Evolutionary conservation across 2,329 filamentous ascomycete genomes (phyloP), one percentile per base, ranked within the genome.

Genomic region (Colletotrichum truncatum): DNA sequence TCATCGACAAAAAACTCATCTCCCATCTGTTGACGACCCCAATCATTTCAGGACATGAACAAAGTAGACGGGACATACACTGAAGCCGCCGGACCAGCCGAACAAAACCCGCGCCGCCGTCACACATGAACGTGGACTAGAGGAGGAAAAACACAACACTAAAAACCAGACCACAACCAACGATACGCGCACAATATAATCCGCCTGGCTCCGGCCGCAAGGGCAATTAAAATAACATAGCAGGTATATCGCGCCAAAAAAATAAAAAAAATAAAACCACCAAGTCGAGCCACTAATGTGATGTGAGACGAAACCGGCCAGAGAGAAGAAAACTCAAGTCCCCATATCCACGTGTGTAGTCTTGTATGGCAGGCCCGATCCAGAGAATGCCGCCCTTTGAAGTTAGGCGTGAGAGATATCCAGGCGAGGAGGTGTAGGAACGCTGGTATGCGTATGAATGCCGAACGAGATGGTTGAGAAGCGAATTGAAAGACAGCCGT

Each of bases 61-160:
- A 21, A 52, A 51, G 36, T 32, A 38, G 41, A 48, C 25, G 28
- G 34, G 48, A 59, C 46, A 59, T 59, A 43, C 39, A 67, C 46
- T 34, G 53, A 58, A 64, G 64, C 68, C 64, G 52, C 69, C 69
- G 70, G 71, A 72, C 71, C 70, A 72, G 70, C 71, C 69, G 69
- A 71, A 67, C 48, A 61, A 48, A 59, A 57, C 45, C 46, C 36
- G 49, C 63, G 57, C 57, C 34, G 57, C 56, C 63, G 39, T 62
- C 25, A 21, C 48, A 57, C 63, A 56, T 56, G 25, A 55, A 62
- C 63, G 25, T 65, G 34, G 57, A 55, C 57, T 36, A 30, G 36
- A 49, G n/a, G n/a, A n/a, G n/a, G n/a, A 55, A 54, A 34, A 4
- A 10, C 32, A 14, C 12, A 28, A 26, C 14, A 34, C 14, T 4